Base-by-base conservation (phyloP, 116 monocot species). In the Trichopus zeylanicus region DNA sequence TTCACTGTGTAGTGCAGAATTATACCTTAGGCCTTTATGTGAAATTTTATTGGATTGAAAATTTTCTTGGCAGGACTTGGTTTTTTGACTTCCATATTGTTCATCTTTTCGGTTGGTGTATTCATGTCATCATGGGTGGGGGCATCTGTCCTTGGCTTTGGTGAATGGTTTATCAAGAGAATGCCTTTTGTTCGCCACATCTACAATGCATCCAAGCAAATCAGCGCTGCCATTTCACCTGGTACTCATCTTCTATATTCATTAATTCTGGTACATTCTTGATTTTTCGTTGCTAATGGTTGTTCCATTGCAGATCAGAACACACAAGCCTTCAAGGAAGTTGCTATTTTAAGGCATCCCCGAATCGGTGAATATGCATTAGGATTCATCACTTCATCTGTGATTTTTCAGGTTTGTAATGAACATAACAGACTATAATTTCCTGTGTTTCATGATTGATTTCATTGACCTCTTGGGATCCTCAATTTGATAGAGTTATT, bases 111-210 rank as follows among this genome's bases (percentile, higher is more conserved):
- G 76, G 85, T 82, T 52, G 90, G 90, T 25, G 71, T 90, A 32
- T 90, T 85, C 66, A 82, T 85, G 85, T 90, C 90, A 63, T 90
- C 90, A 19, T 90, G 90, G 90, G 51, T 90, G n/a, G n/a, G n/a
- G n/a, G n/a, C n/a, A n/a, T n/a, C n/a, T n/a, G n/a, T n/a, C n/a
- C n/a, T n/a, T n/a, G n/a, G n/a, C n/a, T n/a, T n/a, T n/a, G n/a
- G n/a, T n/a, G n/a, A n/a, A n/a, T n/a, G n/a, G n/a, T n/a, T n/a
- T n/a, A n/a, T n/a, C n/a, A n/a, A n/a, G n/a, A n/a, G n/a, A n/a
- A n/a, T n/a, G n/a, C n/a, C n/a, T n/a, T n/a, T n/a, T n/a, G n/a
- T n/a, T n/a, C n/a, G n/a, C n/a, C n/a, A n/a, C n/a, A n/a, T n/a
- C n/a, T n/a, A n/a, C n/a, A n/a, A n/a, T n/a, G n/a, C n/a, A n/a